Conservation (phyloP, 495 filamentous ascomycete genomes). For the Xylaria acuta region DNA sequence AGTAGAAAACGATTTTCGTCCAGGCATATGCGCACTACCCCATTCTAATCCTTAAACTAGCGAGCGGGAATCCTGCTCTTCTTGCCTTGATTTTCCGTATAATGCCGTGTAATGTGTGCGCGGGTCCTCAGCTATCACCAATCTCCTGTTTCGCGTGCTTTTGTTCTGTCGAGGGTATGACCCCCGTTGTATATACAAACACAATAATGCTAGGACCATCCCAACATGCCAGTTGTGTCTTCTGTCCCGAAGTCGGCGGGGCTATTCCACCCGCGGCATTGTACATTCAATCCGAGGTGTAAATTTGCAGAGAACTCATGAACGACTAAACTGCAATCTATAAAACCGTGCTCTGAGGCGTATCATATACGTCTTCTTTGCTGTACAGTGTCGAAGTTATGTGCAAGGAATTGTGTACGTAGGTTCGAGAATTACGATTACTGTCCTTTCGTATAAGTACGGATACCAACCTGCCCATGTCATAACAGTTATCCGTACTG, state of each 20-base stretch:
- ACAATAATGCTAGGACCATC: neutral
- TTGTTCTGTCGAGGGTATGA: neutral
- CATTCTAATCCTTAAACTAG: neutral
- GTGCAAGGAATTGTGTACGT: constrained; percentile 8
- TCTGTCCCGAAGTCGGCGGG: neutral
- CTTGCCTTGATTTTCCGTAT: neutral
- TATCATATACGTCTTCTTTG: neutral
- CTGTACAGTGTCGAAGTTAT: neutral
- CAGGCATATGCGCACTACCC: neutral
- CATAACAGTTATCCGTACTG: neutral
- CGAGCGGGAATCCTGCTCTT: neutral
- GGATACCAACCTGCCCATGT: neutral
- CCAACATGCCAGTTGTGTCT: neutral
- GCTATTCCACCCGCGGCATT: neutral
- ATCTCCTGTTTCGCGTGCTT: neutral
- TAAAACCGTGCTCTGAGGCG: neutral
- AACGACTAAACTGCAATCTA: neutral
- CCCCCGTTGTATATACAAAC: neutral
- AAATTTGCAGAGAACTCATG: neutral
- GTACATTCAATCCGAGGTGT: neutral
- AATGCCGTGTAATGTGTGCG: neutral
- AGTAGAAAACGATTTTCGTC: neutral
- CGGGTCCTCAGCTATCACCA: neutral
- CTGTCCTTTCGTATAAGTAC: neutral
- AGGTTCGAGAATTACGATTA: neutral